Base-by-base conservation (phyloP, 78 protist genomes). In the Isochrysis galbana region DNA sequence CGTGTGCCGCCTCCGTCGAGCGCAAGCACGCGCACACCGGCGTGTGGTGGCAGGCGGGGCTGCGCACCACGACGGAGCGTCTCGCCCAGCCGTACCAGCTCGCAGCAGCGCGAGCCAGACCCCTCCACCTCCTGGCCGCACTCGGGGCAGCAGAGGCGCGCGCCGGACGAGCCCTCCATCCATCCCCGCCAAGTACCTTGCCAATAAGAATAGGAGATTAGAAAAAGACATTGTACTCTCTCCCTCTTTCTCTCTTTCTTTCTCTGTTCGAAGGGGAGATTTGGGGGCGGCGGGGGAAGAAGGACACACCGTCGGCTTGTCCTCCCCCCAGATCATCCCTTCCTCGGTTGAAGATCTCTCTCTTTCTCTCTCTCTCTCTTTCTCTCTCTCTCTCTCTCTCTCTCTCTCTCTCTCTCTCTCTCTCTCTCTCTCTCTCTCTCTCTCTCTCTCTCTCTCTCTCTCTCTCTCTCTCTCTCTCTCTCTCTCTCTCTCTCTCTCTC, bases 1-100 rank as follows among this genome's bases (percentile, higher is more conserved):
- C 88, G 51, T 38, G 88, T 80, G 55, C 88, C 88, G 34, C 88
- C 88, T 34, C 88, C 88, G 38, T 80, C 88, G 38, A 80, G 51
- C 38, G 55, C 0, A 23, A 80, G 88, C 41, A 80, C 32, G 55
- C 88, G 88, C 34, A 80, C 88, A 0, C 55, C 55, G 32, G 3
- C 19, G 77, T 7, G 70, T 29, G 26, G n/a, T n/a, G n/a, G n/a
- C n/a, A n/a, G n/a, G n/a, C n/a, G n/a, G n/a, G n/a, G n/a, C n/a
- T n/a, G n/a, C 70, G 70, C 61, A n/a, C n/a, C n/a, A n/a, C n/a
- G n/a, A 19, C 19, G 67, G 67, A 19, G 67, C 67, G 67, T 22
- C n/a, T 22, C 67, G 19, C n/a, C 19, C 67, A 19, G 67, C 11
- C 67, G 67, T 11, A 19, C 67, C n/a, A 11, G 67, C 19, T 19